Percentiles rank a stretch among this genome's conserved stretches.
These are phyloP conservation scores for Zygoascus bituminiphila DNA, from an alignment of 805 yeast species.

Conservation along the genomic window DNA sequence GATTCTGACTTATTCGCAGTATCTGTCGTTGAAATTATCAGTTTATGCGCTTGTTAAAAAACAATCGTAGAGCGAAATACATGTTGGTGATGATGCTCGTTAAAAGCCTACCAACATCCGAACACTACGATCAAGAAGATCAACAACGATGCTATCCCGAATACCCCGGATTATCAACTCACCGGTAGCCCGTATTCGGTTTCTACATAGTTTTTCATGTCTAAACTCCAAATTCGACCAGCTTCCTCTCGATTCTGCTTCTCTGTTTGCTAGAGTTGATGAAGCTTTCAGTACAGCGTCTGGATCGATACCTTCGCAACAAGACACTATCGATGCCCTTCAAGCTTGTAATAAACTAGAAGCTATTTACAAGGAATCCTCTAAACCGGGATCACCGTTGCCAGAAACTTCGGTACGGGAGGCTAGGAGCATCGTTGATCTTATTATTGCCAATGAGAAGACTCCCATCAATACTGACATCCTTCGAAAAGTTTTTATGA, in stretches of 20 bases:
- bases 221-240: not conserved
- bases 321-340: slow-evolving; percentile 16
- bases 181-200: no score
- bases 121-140: no score
- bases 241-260: slow-evolving; percentile 9
- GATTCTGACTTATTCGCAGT: no score
- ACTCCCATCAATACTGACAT: slow-evolving; percentile 14
- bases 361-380: slow-evolving; percentile 13
- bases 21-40: no score
- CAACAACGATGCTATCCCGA: not conserved
- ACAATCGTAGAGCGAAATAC: no score
- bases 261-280: slow-evolving; percentile 8
- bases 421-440: slow-evolving; percentile 17
- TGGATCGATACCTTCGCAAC: not conserved
- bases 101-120: no score
- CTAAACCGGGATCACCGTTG: slow-evolving; percentile 16
- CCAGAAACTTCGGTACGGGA: slow-evolving; percentile 17
- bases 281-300: slow-evolving; percentile 1
- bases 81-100: no score
- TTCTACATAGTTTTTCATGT: not conserved
- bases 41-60: no score
- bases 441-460: slow-evolving; percentile 13
- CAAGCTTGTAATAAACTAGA: slow-evolving; percentile 22
- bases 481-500: slow-evolving; percentile 18
- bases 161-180: not conserved